A percentile compares a stretch with the other conserved stretches of the same genome.
Evolutionary conservation across 495 filamentous ascomycete species (phyloP).

Genomic region (Penicillium cosmopolitanum): DNA sequence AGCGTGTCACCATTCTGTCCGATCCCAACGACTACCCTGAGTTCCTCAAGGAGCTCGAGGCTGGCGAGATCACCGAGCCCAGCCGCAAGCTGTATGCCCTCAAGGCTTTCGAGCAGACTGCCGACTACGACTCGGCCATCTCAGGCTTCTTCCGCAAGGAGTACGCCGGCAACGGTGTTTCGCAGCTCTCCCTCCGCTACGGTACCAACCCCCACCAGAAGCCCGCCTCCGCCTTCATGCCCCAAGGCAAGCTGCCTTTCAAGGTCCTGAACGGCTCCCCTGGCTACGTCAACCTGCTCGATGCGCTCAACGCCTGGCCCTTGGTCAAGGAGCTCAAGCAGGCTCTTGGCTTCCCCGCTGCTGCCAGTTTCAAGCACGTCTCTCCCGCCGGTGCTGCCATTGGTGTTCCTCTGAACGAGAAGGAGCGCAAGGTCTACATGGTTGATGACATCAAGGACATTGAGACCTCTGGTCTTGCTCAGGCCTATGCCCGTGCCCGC

Average conservation of each 20-base stretch:
- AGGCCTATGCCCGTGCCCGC: constrained; percentile 92
- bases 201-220: constrained; percentile 98
- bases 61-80: constrained; percentile 80
- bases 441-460: constrained; percentile 92
- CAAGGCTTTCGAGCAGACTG: constrained; percentile 98
- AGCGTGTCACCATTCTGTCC: constrained; percentile 90
- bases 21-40: constrained; percentile 91
- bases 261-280: constrained; percentile 92
- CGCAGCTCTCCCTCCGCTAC: constrained; percentile 87
- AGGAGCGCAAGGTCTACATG: constrained; percentile 96
- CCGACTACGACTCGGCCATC: constrained; percentile 93
- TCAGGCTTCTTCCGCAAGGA: constrained; percentile 96
- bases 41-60: constrained; percentile 86
- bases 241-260: constrained; percentile 80
- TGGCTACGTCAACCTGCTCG: constrained; percentile 95
- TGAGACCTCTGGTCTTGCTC: constrained; percentile 80
- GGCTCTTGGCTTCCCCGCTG: constrained; percentile 84
- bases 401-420: constrained; percentile 78
- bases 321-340: constrained; percentile 95
- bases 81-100: constrained; percentile 87
- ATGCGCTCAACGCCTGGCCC: constrained; percentile 95
- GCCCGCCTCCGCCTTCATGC: constrained; percentile 81
- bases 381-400: constrained; percentile 96
- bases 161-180: constrained; percentile 82
- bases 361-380: constrained; percentile 98